phyloP scores from a whole-genome alignment of 352 stramenopile species.

The Albugo laibachii region DNA sequence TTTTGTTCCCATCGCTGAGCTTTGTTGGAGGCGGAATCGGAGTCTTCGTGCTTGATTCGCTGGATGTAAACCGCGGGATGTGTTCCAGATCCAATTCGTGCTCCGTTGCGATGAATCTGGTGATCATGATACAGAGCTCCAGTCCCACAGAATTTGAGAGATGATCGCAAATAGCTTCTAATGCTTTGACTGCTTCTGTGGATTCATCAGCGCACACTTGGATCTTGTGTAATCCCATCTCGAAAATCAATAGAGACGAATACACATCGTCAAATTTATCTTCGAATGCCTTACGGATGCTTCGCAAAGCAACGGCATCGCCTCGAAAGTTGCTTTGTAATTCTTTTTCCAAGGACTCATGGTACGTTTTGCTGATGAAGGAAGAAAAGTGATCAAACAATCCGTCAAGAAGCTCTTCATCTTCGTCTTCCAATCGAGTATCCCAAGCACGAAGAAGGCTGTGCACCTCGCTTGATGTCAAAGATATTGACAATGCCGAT shows the following conservation, averaged over 20 bases:
- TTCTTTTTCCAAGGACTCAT: constrained; percentile 19
- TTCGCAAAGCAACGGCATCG: constrained; percentile 43
- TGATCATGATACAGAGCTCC: constrained; percentile 30
- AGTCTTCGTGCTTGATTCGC: not conserved
- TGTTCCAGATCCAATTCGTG: constrained; percentile 34
- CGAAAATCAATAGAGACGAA: constrained; percentile 21
- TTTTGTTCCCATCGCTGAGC: constrained; percentile 45
- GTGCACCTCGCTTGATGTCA: too few relatives aligned
- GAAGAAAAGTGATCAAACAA: constrained; percentile 22
- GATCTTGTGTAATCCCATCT: constrained; percentile 59
- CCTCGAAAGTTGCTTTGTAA: constrained; percentile 47
- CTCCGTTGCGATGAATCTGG: constrained; percentile 42
- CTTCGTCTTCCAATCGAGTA: not conserved
- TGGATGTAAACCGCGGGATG: constrained; percentile 15
- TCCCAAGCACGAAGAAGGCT: too few relatives aligned
- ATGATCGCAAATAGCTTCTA: constrained; percentile 28
- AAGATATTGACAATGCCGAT: too few relatives aligned
- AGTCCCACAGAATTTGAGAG: constrained; percentile 27
- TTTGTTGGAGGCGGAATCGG: constrained; percentile 8
- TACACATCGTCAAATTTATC: constrained; percentile 48
- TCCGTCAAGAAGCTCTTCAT: constrained; percentile 43
- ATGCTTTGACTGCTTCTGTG: constrained; percentile 18
- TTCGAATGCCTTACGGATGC: constrained; percentile 54
- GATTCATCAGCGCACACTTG: constrained; percentile 31
- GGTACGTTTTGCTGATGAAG: constrained; percentile 29